Percentiles rank a stretch among this genome's conserved stretches.
Conservation (phyloP, 768 basidiomycete species). For the Tulasnella sp. region DNA sequence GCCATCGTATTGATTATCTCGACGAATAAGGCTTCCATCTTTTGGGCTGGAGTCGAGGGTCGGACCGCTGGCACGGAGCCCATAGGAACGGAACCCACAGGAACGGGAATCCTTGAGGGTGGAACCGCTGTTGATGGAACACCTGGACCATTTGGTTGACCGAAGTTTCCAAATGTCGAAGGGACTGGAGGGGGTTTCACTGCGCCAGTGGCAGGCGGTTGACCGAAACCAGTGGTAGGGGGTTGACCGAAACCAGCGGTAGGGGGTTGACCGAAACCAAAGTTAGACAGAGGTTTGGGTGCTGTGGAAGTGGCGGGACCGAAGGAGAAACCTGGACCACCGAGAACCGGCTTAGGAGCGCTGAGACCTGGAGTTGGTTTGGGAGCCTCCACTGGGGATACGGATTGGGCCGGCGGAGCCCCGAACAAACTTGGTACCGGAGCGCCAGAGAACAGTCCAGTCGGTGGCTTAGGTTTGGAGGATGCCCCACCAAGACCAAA, state of each 20-base stretch:
- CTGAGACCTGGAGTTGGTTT: not conserved
- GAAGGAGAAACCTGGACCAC: not conserved
- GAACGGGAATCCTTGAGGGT: slow-evolving; percentile 20
- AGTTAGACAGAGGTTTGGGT: not conserved
- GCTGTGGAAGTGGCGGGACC: not conserved
- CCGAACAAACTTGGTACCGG: not conserved
- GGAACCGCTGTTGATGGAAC: not conserved
- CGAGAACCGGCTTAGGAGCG: not conserved
- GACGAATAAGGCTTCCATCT: not conserved
- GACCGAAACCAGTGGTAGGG: too few species aligned
- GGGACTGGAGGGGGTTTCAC: not conserved
- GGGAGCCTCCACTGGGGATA: not conserved
- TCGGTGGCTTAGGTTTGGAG: slow-evolving; percentile 8
- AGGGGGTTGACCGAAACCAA: not conserved
- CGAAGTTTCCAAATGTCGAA: not conserved
- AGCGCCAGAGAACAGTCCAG: not conserved
- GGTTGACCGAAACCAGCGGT: too few species aligned
- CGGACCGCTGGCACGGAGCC: not conserved
- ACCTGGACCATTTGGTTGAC: not conserved
- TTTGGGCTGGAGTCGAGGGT: not conserved
- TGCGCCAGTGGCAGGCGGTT: not conserved
- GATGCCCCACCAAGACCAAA: not conserved
- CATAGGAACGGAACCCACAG: not conserved
- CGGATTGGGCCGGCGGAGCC: not conserved
- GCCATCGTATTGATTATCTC: not conserved